A percentile compares a stretch with the other conserved stretches of the same genome.
phyloP scores from a whole-genome alignment of 495 filamentous ascomycete species.

The Daldinia bambusicola region DNA sequence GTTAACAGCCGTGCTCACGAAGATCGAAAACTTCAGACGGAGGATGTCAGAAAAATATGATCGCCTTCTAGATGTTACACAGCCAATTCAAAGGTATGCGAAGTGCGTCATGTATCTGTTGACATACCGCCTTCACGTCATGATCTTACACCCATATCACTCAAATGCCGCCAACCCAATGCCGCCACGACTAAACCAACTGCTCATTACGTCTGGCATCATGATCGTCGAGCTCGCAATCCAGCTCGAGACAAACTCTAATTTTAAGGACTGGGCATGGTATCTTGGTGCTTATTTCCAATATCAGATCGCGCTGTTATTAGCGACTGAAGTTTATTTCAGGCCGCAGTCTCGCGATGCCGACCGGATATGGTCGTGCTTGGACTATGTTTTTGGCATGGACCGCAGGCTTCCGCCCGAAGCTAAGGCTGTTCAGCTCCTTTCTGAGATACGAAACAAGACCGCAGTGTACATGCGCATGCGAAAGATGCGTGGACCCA shows the following conservation, averaged over 20 bases:
- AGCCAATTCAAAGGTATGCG: constrained; percentile 68
- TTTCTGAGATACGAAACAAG: constrained; percentile 55
- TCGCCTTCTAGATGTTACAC: constrained; percentile 63
- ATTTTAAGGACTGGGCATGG: constrained; percentile 65
- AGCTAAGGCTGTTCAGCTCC: constrained; percentile 52
- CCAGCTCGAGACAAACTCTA: constrained; percentile 64
- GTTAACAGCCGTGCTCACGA: constrained; percentile 64
- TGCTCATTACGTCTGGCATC: constrained; percentile 64
- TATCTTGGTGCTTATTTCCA: constrained; percentile 66
- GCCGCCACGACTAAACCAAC: constrained; percentile 54
- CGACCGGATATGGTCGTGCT: constrained; percentile 71
- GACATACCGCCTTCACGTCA: constrained; percentile 69
- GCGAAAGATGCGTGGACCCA: constrained; percentile 60
- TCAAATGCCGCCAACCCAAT: constrained; percentile 64
- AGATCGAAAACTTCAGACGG: constrained; percentile 69
- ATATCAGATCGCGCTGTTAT: constrained; percentile 64
- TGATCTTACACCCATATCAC: constrained; percentile 73
- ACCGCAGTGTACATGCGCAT: constrained; percentile 54
- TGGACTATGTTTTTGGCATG: constrained; percentile 77
- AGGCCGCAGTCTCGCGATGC: constrained; percentile 65
- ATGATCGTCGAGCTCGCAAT: constrained; percentile 69
- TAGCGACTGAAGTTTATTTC: constrained; percentile 65
- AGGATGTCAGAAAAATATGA: constrained; percentile 69
- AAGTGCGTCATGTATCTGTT: constrained; percentile 69
- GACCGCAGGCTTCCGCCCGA: constrained; percentile 58